These are phyloP conservation scores for Benincasa hispida DNA, from an alignment of 306 rosid genomes.

Conservation along the genomic window DNA sequence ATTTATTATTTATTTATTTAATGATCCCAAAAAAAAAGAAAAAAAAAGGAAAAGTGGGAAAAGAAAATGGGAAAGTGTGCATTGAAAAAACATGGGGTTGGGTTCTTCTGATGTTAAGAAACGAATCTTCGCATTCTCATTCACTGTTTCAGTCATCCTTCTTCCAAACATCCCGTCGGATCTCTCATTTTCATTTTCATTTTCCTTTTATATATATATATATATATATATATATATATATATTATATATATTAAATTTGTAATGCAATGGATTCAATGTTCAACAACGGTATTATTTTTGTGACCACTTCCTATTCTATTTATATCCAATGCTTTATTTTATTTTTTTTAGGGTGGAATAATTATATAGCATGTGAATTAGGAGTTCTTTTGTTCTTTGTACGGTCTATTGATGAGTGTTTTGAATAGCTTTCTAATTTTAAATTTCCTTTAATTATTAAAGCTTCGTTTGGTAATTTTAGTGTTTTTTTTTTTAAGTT, in stretches of 20 bases:
- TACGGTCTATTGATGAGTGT: no score
- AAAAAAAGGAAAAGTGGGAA: background rate
- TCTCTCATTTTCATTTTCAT: background rate
- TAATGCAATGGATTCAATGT: background rate
- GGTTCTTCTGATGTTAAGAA: background rate
- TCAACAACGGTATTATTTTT: background rate
- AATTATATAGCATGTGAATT: no score
- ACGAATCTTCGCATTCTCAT: constrained; percentile 4
- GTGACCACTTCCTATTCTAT: background rate
- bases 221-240: no score
- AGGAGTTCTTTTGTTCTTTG: no score
- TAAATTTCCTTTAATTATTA: no score
- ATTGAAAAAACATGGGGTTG: background rate
- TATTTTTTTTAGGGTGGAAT: no score
- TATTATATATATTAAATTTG: no score
- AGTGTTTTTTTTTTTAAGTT: no score
- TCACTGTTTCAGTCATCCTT: background rate
- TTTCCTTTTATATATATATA: background rate
- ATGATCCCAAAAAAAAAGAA: background rate
- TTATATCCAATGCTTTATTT: no score
- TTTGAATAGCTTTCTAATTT: no score
- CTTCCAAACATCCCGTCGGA: constrained; percentile 1
- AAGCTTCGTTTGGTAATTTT: no score
- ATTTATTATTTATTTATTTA: background rate
- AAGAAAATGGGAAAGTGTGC: background rate